Conservation (phyloP, 257 asterid genomes). For the Fraxinus americana region DNA sequence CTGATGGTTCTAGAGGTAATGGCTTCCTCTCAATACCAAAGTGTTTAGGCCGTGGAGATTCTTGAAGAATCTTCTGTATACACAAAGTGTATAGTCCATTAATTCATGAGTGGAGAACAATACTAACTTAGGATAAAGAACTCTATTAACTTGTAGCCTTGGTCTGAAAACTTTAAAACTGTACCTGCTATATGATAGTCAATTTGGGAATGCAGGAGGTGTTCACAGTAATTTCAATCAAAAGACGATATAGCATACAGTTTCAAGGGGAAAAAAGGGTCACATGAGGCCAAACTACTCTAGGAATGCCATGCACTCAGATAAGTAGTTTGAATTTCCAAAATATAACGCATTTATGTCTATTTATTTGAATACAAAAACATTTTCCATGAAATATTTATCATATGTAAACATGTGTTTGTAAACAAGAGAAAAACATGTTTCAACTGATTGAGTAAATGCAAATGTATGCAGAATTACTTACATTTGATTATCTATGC, state of each 20-base stretch:
- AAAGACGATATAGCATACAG: conserved; percentile 9
- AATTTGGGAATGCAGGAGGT: conserved; percentile 19
- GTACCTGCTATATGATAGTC: neutral
- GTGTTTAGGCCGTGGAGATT: conserved; percentile 69
- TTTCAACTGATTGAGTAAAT: conserved; percentile 6
- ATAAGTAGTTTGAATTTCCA: conserved; percentile 12
- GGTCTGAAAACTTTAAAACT: neutral
- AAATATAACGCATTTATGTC: conserved; percentile 16
- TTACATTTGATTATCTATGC: neutral
- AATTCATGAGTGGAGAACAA: conserved; percentile 24
- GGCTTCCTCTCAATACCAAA: conserved; percentile 97
- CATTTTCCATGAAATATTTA: neutral
- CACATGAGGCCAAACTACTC: conserved; percentile 16
- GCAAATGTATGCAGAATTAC: conserved; percentile 2
- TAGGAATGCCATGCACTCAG: conserved; percentile 6
- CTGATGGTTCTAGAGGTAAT: conserved; percentile 95
- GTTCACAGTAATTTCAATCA: conserved; percentile 7
- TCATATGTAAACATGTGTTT: neutral
- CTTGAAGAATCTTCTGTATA: conserved; percentile 86
- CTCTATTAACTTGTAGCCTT: neutral
- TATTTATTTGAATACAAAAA: neutral
- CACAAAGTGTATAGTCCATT: conserved; percentile 16
- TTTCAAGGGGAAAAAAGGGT: neutral
- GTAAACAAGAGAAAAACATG: neutral
- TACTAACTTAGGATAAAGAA: neutral